These are phyloP conservation scores for Calonectria pteridis DNA, from an alignment of 2,329 filamentous ascomycete genomes.

Conservation along the genomic window DNA sequence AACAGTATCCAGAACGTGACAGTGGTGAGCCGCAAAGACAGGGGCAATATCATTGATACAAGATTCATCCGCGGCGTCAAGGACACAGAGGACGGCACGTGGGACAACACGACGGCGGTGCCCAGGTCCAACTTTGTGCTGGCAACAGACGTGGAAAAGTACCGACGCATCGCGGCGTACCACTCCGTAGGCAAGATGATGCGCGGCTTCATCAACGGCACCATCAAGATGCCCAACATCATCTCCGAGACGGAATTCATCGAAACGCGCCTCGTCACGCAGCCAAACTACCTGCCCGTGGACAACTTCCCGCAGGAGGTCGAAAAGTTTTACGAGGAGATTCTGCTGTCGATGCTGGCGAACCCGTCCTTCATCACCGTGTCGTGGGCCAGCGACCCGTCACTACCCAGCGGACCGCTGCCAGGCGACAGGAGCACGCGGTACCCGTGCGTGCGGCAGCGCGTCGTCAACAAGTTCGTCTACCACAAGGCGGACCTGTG, in stretches of 20 bases:
- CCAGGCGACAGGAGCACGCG: slow-evolving; percentile 21
- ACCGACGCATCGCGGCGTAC: slow-evolving; percentile 38
- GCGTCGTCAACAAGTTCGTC: slow-evolving; percentile 36
- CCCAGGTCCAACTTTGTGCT: slow-evolving; percentile 37
- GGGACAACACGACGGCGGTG: slow-evolving; percentile 34
- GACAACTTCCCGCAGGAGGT: slow-evolving; percentile 33
- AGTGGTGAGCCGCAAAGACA: slow-evolving; percentile 32
- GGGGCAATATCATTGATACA: slow-evolving; percentile 37
- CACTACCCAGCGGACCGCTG: slow-evolving; percentile 24
- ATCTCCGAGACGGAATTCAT: slow-evolving; percentile 34
- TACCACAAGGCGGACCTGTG: slow-evolving; percentile 39
- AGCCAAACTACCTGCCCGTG: slow-evolving; percentile 39
- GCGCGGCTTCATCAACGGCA: slow-evolving; percentile 38
- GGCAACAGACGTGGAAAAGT: slow-evolving; percentile 32
- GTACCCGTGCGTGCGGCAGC: slow-evolving; percentile 36
- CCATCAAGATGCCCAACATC: slow-evolving; percentile 38
- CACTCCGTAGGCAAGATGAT: slow-evolving; percentile 38
- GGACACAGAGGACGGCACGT: slow-evolving; percentile 33
- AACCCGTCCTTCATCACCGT: slow-evolving; percentile 42
- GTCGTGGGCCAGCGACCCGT: slow-evolving; percentile 39
- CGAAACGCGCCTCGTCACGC: slow-evolving; percentile 37
- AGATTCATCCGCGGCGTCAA: slow-evolving; percentile 26
- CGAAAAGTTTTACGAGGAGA: slow-evolving; percentile 44
- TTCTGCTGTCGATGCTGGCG: slow-evolving; percentile 40
- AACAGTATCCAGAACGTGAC: slow-evolving; percentile 35